Evolutionary conservation across 2,329 filamentous ascomycete species (phyloP), one percentile per base, ranked within the genome.

Genomic region (Calonectria multiphialidica): DNA sequence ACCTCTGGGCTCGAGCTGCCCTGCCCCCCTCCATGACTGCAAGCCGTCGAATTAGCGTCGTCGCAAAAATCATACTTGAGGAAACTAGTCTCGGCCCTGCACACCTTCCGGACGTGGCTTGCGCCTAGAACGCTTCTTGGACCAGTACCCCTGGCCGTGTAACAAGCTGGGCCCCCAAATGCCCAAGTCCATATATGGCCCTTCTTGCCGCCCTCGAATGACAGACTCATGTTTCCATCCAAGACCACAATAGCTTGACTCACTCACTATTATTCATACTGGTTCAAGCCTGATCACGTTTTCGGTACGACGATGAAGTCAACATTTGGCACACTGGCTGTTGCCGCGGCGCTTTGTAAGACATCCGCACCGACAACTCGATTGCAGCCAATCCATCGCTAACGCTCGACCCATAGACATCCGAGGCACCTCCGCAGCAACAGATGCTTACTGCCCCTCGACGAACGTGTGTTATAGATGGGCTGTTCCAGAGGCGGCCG

Each of bases 391-490:
- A 40, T 35, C 6, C 16, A 16, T 53, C 12, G 28, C 44, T 47
- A 53, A 59, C 33, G 28, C 37, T n/a, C 13, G 13, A 40, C 30
- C 62, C 5, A 33, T 42, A 83, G 81, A 76, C 62, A 72, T 72
- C 12, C 64, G 70, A 18, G 71, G 68, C 13, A 72, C 72, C 21
- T 76, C 70, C 7, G 81, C 81, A 57, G 76, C 76, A 30, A 79
- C 81, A 25, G 76, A 79, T 3, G 78, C 82, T 5, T 82, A 83
- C 76, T 91, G 89, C 75, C 84, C 87, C 49, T 74, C 78, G 63
- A 79, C 80, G 35, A 75, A 82, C n/a, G 80, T 91, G 47, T 92
- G 90, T 81, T 91, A 87, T 81, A 83, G 84, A 71, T 86, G 92
- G 74, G 90, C 85, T 49, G 86, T 92, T 2, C 90, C 91, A 0